Conservation (phyloP, 2,329 filamentous ascomycete genomes). For the Colletotrichum falcatum region DNA sequence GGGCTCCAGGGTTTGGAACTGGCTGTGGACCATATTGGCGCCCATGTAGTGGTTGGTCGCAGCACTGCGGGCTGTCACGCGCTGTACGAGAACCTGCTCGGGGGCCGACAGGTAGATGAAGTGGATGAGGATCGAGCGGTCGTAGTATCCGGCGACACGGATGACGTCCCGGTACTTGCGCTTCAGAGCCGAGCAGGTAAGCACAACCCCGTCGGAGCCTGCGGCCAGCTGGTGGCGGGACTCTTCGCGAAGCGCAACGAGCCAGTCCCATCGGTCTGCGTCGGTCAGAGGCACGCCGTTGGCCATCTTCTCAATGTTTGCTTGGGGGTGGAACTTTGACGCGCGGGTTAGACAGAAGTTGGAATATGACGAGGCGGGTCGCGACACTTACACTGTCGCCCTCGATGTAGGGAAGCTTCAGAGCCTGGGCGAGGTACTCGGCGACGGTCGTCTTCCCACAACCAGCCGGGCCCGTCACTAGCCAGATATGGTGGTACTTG, state of each 20-base stretch:
- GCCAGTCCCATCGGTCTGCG: constrained; percentile 97
- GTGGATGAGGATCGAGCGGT: constrained; percentile 80
- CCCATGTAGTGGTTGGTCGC: constrained; percentile 93
- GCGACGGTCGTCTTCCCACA: constrained; percentile 85
- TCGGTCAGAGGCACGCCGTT: constrained; percentile 87
- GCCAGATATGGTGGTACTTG: constrained; percentile 78
- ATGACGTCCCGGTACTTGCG: constrained; percentile 96
- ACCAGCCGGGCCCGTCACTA: constrained; percentile 82
- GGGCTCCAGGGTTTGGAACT: constrained; percentile 88
- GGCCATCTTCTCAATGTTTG: constrained; percentile 93
- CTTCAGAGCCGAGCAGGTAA: constrained; percentile 96
- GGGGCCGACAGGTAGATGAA: constrained; percentile 91
- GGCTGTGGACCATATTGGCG: constrained; percentile 92
- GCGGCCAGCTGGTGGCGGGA: constrained; percentile 66
- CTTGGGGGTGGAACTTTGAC: constrained; percentile 75
- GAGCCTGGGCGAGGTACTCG: constrained; percentile 69
- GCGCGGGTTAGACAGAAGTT: constrained; percentile 44
- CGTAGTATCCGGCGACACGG: constrained; percentile 81
- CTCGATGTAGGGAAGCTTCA: constrained; percentile 79
- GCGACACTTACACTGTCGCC: constrained; percentile 77
- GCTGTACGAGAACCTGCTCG: constrained; percentile 79
- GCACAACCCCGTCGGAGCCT: constrained; percentile 81
- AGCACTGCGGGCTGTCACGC: constrained; percentile 73
- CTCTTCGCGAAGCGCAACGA: constrained; percentile 80
- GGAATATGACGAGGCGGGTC: neutral